A percentile compares a stretch with the other conserved stretches of the same genome.
Conservation (phyloP, 129 eudicot species). For the Flaveria sonorensis region DNA sequence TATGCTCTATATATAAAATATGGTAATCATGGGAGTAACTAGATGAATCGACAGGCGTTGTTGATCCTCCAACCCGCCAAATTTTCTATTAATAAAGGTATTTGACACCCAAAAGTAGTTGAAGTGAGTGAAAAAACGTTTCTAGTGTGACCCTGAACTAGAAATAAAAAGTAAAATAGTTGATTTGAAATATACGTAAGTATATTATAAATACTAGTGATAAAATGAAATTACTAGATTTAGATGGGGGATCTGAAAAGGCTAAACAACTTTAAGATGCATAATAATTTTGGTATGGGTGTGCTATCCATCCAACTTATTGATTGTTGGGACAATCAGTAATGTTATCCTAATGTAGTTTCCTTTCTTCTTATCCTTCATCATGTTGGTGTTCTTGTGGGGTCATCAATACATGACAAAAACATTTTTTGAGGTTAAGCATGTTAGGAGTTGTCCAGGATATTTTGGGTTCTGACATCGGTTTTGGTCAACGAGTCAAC, state of each 20-base stretch:
- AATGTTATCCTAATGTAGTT: constrained; percentile 20
- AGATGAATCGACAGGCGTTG: not conserved
- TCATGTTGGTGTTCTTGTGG: constrained; percentile 28
- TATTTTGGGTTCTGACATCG: not conserved
- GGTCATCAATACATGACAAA: constrained; percentile 16
- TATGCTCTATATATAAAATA: not conserved
- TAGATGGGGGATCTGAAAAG: constrained; percentile 19
- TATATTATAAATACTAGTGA: not conserved
- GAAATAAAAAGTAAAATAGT: not conserved
- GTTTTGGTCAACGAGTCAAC: not conserved
- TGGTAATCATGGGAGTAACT: not conserved
- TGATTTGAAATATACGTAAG: not conserved
- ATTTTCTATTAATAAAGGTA: not conserved
- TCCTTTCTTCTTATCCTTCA: constrained; percentile 17
- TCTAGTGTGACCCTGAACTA: not conserved
- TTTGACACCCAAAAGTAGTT: not conserved
- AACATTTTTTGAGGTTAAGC: not conserved
- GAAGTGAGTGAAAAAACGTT: not conserved
- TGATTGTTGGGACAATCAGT: constrained; percentile 18
- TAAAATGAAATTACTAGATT: constrained; percentile 14
- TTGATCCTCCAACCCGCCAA: not conserved
- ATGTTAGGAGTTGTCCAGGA: not conserved
- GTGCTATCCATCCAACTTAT: constrained; percentile 20
- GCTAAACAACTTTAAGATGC: constrained; percentile 17
- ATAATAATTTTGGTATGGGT: constrained; percentile 24